phyloP scores from a whole-genome alignment of 192 early-diverging fungal genomes.

The Dissophora ornata region DNA sequence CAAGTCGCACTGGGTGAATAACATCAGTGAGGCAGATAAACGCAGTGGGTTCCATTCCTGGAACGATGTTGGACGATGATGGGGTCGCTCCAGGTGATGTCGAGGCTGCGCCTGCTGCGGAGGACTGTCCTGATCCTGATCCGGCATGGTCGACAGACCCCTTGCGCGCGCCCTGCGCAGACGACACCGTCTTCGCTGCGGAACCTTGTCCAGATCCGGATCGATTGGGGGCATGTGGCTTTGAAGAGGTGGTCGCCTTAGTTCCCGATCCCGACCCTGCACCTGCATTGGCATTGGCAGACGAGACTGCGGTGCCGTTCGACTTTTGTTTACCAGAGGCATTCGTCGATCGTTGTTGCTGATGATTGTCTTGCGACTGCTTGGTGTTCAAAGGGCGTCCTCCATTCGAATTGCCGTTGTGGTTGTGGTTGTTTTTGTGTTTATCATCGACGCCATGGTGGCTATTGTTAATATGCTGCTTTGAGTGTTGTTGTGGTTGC shows the following conservation, averaged over 20 bases:
- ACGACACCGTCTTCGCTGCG: too few species aligned
- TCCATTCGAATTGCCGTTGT: neutral
- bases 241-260: neutral
- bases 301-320: neutral
- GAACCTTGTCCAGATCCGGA: constrained; percentile 29
- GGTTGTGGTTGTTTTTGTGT: neutral
- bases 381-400: constrained; percentile 38
- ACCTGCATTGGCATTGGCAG: neutral
- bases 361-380: neutral
- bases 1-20: constrained; percentile 39
- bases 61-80: constrained; percentile 28
- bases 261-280: neutral
- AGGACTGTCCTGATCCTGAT: neutral
- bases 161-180: constrained; percentile 16
- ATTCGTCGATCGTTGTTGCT: neutral
- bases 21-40: constrained; percentile 50
- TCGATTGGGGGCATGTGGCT: neutral
- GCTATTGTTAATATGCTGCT: neutral
- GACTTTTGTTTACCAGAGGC: neutral
- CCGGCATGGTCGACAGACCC: constrained; percentile 18
- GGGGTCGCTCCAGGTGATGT: neutral
- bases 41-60: constrained; percentile 48
- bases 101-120: constrained; percentile 2
- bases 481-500: constrained; percentile 1
- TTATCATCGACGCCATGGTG: constrained; percentile 12